Conservation (phyloP, 2,329 filamentous ascomycete species). For the Aspergillus sojae region DNA sequence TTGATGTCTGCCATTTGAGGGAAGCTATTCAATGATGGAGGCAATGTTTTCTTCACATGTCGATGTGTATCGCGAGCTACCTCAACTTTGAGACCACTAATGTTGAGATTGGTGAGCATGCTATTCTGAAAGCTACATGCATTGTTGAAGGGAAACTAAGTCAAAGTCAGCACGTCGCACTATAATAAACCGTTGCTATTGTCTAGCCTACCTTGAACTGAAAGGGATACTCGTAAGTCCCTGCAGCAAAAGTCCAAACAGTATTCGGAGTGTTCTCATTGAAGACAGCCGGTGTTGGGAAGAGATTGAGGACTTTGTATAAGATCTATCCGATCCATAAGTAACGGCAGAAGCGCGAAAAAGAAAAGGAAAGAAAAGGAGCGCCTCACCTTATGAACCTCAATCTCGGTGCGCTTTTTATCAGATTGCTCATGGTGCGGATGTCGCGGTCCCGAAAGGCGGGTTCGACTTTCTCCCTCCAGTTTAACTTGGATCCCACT, state of each 20-base stretch:
- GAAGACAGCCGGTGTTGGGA: slow-evolving; percentile 47
- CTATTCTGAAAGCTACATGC: slow-evolving; percentile 49
- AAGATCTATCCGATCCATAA: slow-evolving; percentile 38
- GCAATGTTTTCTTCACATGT: slow-evolving; percentile 84
- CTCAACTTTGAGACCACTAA: slow-evolving; percentile 49
- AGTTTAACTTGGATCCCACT: slow-evolving; percentile 52
- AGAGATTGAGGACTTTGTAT: slow-evolving; percentile 51
- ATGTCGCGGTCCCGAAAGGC: slow-evolving; percentile 44
- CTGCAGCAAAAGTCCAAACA: slow-evolving; percentile 49
- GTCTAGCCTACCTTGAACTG: slow-evolving; percentile 47
- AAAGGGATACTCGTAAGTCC: slow-evolving; percentile 53
- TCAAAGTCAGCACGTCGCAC: background rate
- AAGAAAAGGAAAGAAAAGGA: background rate
- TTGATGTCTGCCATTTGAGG: slow-evolving; percentile 85
- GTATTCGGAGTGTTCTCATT: slow-evolving; percentile 37
- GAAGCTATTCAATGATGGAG: slow-evolving; percentile 85
- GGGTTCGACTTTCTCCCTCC: slow-evolving; percentile 52
- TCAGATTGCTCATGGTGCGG: slow-evolving; percentile 46
- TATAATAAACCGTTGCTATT: background rate
- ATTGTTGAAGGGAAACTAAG: slow-evolving; percentile 54
- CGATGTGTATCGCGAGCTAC: slow-evolving; percentile 48
- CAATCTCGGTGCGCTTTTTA: slow-evolving; percentile 52
- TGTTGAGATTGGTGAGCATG: slow-evolving; percentile 50
- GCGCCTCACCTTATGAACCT: slow-evolving; percentile 51
- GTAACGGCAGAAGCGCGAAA: background rate